Evolutionary conservation across 768 basidiomycete species (phyloP).

Genomic region (Galerina marginata): DNA sequence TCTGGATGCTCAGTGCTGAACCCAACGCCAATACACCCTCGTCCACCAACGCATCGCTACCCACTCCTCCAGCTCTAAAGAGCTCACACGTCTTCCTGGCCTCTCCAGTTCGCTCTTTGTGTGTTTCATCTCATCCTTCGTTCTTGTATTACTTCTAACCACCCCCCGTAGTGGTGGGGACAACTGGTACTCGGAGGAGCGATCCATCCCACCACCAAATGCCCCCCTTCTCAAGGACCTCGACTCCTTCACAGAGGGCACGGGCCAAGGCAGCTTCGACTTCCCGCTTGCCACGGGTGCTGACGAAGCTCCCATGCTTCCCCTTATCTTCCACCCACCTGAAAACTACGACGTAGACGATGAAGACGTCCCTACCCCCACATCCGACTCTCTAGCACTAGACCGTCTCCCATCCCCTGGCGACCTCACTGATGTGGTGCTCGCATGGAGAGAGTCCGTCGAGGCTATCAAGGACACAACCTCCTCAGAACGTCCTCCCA

Average conservation of each 20-base stretch:
- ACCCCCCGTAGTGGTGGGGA: constrained; percentile 19
- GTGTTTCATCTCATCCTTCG: constrained; percentile 12
- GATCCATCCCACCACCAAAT: constrained; percentile 37
- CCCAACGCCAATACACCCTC: constrained; percentile 28
- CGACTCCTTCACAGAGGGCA: constrained; percentile 67
- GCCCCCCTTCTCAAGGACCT: constrained; percentile 60
- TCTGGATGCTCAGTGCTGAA: constrained; percentile 22
- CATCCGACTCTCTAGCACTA: constrained; percentile 37
- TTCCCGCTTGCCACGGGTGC: constrained; percentile 42
- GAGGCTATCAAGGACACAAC: constrained; percentile 26
- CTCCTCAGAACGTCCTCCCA: constrained; percentile 19
- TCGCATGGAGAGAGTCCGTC: constrained; percentile 50
- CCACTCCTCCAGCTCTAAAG: constrained; percentile 32
- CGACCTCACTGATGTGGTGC: constrained; percentile 28
- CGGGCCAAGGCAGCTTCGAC: constrained; percentile 57
- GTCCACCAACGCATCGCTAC: constrained; percentile 29
- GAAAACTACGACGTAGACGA: constrained; percentile 20
- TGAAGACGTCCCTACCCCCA: constrained; percentile 20
- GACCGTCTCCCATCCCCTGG: constrained; percentile 34
- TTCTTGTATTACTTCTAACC: constrained; percentile 16
- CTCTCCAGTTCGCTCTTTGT: constrained; percentile 25
- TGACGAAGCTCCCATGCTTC: constrained; percentile 31
- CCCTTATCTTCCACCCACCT: constrained; percentile 35
- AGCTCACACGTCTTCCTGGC: constrained; percentile 29
- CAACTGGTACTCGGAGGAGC: constrained; percentile 27